A percentile compares a stretch with the other conserved stretches of the same genome.
These are phyloP conservation scores for Saccharomycopsis amapae DNA, from an alignment of 805 yeast genomes.

Conservation along the genomic window DNA sequence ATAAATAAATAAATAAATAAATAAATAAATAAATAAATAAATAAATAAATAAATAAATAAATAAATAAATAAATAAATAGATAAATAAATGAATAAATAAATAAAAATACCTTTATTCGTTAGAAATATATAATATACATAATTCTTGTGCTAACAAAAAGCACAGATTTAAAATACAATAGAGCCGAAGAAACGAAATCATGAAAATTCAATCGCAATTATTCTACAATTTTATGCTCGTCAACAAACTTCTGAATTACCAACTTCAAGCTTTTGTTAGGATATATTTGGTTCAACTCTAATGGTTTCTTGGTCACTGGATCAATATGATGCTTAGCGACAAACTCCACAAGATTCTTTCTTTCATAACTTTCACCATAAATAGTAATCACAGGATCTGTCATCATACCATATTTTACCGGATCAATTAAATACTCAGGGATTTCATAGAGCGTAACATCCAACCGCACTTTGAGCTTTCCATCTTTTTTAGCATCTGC, in stretches of 20 bases:
- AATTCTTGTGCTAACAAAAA: too few relatives aligned
- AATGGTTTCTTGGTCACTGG: conserved; percentile 4
- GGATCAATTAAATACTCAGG: conserved; percentile 6
- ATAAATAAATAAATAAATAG: too few relatives aligned
- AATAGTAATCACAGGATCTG: conserved; percentile 1
- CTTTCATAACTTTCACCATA: conserved; percentile 1
- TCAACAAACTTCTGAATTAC: not conserved
- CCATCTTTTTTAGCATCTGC: not conserved
- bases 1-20: too few relatives aligned
- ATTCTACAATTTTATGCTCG: not conserved
- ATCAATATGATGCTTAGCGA: not conserved
- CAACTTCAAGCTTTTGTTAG: not conserved
- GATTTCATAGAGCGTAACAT: not conserved
- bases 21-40: too few relatives aligned
- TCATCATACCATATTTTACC: not conserved
- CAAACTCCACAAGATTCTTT: not conserved
- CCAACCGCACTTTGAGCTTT: not conserved
- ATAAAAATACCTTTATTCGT: too few relatives aligned
- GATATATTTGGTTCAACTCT: not conserved
- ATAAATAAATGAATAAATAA: too few relatives aligned
- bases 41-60: too few relatives aligned
- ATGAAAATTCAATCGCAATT: too few relatives aligned
- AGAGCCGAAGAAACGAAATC: not conserved
- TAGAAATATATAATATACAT: too few relatives aligned
- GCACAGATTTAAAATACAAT: not conserved